Percentiles rank a stretch among this genome's conserved stretches.
These are phyloP conservation scores for Meripilus lineatus DNA, from an alignment of 1,284 basidiomycete genomes.

Conservation along the genomic window DNA sequence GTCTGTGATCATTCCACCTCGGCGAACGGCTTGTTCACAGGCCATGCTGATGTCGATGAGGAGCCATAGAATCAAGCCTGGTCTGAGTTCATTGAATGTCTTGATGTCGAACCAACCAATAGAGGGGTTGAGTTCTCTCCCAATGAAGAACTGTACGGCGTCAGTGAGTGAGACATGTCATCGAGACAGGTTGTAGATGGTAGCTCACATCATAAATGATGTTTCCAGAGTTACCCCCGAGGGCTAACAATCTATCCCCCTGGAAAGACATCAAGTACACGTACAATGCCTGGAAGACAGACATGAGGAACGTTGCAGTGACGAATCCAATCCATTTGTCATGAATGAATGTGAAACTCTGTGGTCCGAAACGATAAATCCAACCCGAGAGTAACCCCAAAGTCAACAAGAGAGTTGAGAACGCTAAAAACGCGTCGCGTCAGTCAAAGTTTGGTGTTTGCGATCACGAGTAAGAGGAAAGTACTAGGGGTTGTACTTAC, in stretches of 20 bases:
- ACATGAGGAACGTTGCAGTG: conserved; percentile 82
- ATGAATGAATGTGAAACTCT: conserved; percentile 85
- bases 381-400: conserved; percentile 66
- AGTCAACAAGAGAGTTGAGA: conserved; percentile 81
- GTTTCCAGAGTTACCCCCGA: conserved; percentile 90
- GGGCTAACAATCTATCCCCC: conserved; percentile 69
- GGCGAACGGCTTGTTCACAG: conserved; percentile 84
- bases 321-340: conserved; percentile 90
- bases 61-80: conserved; percentile 94
- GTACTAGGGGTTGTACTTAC: conserved; percentile 38
- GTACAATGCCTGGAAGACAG: conserved; percentile 67
- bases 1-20: conserved; percentile 74
- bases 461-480: not conserved
- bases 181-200: not conserved
- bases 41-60: conserved; percentile 90
- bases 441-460: conserved; percentile 5
- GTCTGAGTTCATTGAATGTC: conserved; percentile 94
- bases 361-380: conserved; percentile 71
- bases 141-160: conserved; percentile 84
- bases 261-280: conserved; percentile 77
- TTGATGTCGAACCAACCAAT: conserved; percentile 93
- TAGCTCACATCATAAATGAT: conserved; percentile 82
- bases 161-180: conserved; percentile 10
- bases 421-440: conserved; percentile 48
- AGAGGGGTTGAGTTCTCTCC: conserved; percentile 91